These are phyloP conservation scores for Davidsoniella eucalypti DNA, from an alignment of 2,329 filamentous ascomycete species.

Conservation along the genomic window DNA sequence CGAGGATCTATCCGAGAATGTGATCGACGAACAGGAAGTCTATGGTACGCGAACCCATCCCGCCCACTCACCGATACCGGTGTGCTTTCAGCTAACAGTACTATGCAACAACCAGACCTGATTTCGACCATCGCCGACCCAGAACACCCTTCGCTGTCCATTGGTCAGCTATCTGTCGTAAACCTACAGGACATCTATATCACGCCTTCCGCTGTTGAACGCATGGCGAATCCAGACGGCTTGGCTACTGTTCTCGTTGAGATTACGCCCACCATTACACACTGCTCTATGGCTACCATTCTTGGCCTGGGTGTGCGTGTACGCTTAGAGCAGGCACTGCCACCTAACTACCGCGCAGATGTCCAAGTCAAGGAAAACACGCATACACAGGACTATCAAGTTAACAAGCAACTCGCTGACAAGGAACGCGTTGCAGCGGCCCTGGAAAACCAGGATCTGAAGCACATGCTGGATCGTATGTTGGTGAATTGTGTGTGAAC, in stretches of 20 bases:
- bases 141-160: constrained; percentile 72
- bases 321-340: constrained; percentile 75
- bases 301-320: constrained; percentile 89
- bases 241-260: constrained; percentile 66
- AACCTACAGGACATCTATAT: constrained; percentile 91
- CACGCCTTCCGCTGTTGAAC: constrained; percentile 24
- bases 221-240: constrained; percentile 30
- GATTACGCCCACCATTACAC: constrained; percentile 90
- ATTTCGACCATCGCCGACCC: constrained; percentile 92
- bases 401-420: constrained; percentile 91
- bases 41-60: constrained; percentile 45
- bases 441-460: constrained; percentile 80
- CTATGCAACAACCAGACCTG: constrained; percentile 40
- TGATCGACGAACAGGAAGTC: constrained; percentile 83
- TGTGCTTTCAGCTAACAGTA: neutral
- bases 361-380: constrained; percentile 90
- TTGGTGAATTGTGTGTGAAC: constrained; percentile 52
- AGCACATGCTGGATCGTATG: constrained; percentile 85
- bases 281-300: constrained; percentile 90
- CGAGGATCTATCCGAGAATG: constrained; percentile 41
- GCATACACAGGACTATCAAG: constrained; percentile 87
- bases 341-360: constrained; percentile 81
- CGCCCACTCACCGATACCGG: neutral
- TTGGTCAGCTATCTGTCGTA: constrained; percentile 85
- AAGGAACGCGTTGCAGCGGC: constrained; percentile 94